Conservation (phyloP, 2,329 filamentous ascomycete genomes). For the Biscogniauxia marginata region DNA sequence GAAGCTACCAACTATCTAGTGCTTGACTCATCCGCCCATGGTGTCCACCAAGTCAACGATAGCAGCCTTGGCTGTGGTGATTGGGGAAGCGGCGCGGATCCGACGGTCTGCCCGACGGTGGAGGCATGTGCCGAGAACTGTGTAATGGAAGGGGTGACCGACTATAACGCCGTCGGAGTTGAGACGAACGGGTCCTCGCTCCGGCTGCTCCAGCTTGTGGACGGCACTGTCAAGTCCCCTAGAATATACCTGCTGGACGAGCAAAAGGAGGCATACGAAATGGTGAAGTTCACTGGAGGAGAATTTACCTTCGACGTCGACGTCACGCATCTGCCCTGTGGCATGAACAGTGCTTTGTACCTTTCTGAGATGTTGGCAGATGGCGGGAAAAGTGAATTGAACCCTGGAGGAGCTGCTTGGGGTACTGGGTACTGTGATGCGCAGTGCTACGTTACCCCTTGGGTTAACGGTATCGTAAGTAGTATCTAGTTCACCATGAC, state of each 20-base stretch:
- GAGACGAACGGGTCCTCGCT: slow-evolving; percentile 28
- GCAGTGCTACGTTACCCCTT: slow-evolving; percentile 37
- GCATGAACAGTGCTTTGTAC: slow-evolving; percentile 63
- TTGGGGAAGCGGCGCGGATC: slow-evolving; percentile 36
- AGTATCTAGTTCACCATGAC: background rate
- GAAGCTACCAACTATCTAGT: slow-evolving; percentile 47
- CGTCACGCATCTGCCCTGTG: slow-evolving; percentile 59
- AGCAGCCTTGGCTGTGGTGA: slow-evolving; percentile 34
- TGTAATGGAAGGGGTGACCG: slow-evolving; percentile 47
- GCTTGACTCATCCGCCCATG: slow-evolving; percentile 45
- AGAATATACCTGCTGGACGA: slow-evolving; percentile 58
- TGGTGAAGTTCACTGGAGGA: slow-evolving; percentile 56
- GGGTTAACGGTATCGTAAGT: slow-evolving; percentile 38
- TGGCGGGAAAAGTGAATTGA: slow-evolving; percentile 49
- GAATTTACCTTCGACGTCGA: slow-evolving; percentile 67
- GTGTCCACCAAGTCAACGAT: slow-evolving; percentile 38
- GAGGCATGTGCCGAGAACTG: slow-evolving; percentile 52
- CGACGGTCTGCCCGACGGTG: slow-evolving; percentile 46
- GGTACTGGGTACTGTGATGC: slow-evolving; percentile 40
- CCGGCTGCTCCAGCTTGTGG: slow-evolving; percentile 40
- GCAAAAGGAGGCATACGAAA: slow-evolving; percentile 55
- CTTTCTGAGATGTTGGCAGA: slow-evolving; percentile 59
- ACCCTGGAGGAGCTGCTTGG: slow-evolving; percentile 36
- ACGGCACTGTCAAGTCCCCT: slow-evolving; percentile 35
- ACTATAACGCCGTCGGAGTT: slow-evolving; percentile 42